Percentiles rank a stretch among this genome's conserved stretches.
Conservation (phyloP, 441 rosid genomes). For the Euphorbia neoarborescens region DNA sequence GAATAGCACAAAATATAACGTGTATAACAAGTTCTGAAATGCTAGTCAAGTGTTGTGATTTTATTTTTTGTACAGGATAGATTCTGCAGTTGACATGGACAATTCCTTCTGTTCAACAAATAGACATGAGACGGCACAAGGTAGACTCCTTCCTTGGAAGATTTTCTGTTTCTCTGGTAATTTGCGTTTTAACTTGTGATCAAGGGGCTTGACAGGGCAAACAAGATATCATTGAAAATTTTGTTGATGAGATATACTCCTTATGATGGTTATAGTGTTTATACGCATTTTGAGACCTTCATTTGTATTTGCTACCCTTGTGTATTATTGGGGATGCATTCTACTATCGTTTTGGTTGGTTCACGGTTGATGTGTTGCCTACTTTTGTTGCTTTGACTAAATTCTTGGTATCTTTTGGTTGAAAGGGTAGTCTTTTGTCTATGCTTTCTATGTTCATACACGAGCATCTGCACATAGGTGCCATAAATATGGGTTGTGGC, state of each 20-base stretch:
- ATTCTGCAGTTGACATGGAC: conserved; percentile 44
- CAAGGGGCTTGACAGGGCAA: not conserved
- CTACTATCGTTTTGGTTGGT: not conserved
- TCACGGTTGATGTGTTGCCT: too few relatives aligned
- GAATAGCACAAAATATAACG: not conserved
- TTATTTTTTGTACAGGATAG: conserved; percentile 39
- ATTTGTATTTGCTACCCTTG: not conserved
- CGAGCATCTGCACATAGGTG: not conserved
- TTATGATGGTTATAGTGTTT: not conserved
- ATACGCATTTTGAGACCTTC: not conserved
- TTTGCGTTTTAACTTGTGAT: not conserved
- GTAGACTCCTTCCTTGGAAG: conserved; percentile 18
- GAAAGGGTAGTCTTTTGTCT: not conserved
- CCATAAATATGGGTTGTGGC: not conserved
- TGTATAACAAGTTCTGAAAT: not conserved
- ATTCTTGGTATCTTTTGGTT: not conserved
- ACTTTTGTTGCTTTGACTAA: not conserved
- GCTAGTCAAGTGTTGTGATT: conserved; percentile 12
- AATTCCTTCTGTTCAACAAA: conserved; percentile 26
- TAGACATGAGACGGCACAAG: conserved; percentile 33
- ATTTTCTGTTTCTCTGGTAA: not conserved
- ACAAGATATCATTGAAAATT: not conserved
- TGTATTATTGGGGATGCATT: not conserved
- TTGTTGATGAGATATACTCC: not conserved
- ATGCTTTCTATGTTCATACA: not conserved